These are phyloP conservation scores for Leccinum insolens DNA, from an alignment of 1,284 basidiomycete species.

Conservation along the genomic window DNA sequence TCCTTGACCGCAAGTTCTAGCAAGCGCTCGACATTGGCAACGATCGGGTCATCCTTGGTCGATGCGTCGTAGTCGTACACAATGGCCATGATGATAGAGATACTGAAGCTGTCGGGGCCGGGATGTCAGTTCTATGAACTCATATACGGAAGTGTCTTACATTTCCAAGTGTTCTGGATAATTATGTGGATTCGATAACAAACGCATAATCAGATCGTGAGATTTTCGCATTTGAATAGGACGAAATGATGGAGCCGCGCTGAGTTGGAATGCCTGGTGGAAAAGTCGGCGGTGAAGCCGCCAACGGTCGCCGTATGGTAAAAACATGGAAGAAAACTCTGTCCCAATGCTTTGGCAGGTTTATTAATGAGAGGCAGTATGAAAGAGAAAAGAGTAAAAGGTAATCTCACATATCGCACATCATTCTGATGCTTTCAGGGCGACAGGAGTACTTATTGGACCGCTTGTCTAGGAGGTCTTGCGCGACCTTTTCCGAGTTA, in stretches of 20 bases:
- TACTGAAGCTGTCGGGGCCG: conserved; percentile 17
- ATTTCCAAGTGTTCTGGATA: conserved; percentile 21
- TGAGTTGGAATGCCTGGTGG: conserved; percentile 27
- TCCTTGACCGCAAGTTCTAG: conserved; percentile 8
- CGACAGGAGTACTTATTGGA: conserved; percentile 8
- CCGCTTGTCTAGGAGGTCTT: conserved; percentile 23
- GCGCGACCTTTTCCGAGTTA: conserved; percentile 29
- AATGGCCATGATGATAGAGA: conserved; percentile 25
- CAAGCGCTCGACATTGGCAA: conserved; percentile 17
- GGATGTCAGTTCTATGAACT: not conserved
- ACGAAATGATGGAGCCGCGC: conserved; percentile 20
- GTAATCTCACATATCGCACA: no score
- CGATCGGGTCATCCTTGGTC: conserved; percentile 22
- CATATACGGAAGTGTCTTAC: conserved; percentile 11
- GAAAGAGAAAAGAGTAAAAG: no score
- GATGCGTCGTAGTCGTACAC: conserved; percentile 25
- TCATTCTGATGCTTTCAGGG: not conserved
- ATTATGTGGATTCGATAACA: conserved; percentile 8
- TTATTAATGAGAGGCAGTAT: not conserved
- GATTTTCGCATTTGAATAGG: conserved; percentile 24
- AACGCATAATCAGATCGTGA: conserved; percentile 21
- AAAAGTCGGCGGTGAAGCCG: conserved; percentile 32
- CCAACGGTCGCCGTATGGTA: conserved; percentile 30
- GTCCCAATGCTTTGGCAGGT: conserved; percentile 16
- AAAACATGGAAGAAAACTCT: conserved; percentile 24